phyloP scores from a whole-genome alignment of 1,284 basidiomycete genomes.

The Sporisorium exsertum region DNA sequence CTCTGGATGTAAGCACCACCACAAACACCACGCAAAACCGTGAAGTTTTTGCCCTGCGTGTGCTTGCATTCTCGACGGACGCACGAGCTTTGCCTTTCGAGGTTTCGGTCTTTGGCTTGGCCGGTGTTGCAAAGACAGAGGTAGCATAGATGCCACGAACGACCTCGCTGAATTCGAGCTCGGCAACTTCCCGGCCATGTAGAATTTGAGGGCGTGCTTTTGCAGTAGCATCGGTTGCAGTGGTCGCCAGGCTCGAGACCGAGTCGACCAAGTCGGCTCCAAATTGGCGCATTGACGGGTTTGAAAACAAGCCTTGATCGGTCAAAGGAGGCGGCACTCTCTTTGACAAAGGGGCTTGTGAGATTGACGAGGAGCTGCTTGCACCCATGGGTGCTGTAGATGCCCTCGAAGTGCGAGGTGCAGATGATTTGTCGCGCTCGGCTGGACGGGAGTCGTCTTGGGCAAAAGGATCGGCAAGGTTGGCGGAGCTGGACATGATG shows the following conservation, averaged over 20 bases:
- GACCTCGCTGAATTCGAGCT: conserved; percentile 61
- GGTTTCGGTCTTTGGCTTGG: background rate
- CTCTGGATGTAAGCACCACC: conserved; percentile 51
- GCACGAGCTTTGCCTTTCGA: conserved; percentile 27
- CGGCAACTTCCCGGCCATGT: conserved; percentile 53
- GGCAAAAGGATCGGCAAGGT: conserved; percentile 51
- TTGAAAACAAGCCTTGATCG: conserved; percentile 13
- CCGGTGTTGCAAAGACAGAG: conserved; percentile 13
- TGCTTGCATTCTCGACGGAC: background rate
- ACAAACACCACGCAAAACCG: conserved; percentile 39
- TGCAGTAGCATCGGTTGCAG: conserved; percentile 26
- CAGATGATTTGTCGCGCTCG: background rate
- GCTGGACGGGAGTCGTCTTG: conserved; percentile 8
- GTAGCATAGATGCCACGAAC: conserved; percentile 54
- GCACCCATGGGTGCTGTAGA: background rate
- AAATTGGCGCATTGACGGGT: conserved; percentile 4
- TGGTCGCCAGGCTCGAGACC: conserved; percentile 39
- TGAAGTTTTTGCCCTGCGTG: background rate
- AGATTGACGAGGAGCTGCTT: background rate
- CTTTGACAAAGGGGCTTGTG: background rate
- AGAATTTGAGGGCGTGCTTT: conserved; percentile 19
- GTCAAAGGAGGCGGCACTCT: background rate
- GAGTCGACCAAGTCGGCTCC: conserved; percentile 28
- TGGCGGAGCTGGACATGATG: conserved; percentile 51
- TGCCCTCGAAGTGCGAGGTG: background rate